Evolutionary conservation across 2,329 filamentous ascomycete genomes (phyloP), one percentile per base, ranked within the genome.

Genomic region (Sporothrix inflata): DNA sequence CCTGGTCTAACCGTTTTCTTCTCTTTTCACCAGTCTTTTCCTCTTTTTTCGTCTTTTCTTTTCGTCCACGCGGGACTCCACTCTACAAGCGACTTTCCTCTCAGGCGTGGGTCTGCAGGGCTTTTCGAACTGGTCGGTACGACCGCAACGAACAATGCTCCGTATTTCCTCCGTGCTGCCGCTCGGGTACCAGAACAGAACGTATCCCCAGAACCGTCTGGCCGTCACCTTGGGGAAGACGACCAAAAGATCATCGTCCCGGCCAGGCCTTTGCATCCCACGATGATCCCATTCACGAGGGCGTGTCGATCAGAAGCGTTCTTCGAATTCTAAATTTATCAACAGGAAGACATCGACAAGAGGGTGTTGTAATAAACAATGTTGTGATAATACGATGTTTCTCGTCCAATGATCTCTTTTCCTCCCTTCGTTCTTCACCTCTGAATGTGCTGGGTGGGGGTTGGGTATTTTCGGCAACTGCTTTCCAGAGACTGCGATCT

Each of bases 31-130:
- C 38, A 3, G 11, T 40, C 5, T 38, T 27, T 16, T 16, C 21
- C 12, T 9, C 19, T 24, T 42, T 61, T n/a, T 4, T 21, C 34
- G 12, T 42, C n/a, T 24, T 34, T 61, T n/a, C n/a, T 21, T 21
- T 61, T 40, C 34, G 30, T 61, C 55, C 55, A 61, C 55, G 55
- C 34, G 55, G 55, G 55, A 61, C 55, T n/a, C 55, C 55, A 61
- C 55, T 40, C 34, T 38, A 9, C 9, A 21, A n/a, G 30, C 14
- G 16, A 40, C 24, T 5, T 19, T 14, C 14, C 19, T 38, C 14
- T 42, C 40, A 34, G 21, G 45, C 45, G 45, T 47, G 45, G 45
- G 45, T 47, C 45, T 34, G 30, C 30, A 34, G 30, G 30, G 30
- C 30, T 34, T 34, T 34, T 21, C 24, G n/a, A 21, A n/a, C 47